Base-by-base conservation (phyloP, 192 early-diverging fungal genomes). In the Polychytrium aggregatum region DNA sequence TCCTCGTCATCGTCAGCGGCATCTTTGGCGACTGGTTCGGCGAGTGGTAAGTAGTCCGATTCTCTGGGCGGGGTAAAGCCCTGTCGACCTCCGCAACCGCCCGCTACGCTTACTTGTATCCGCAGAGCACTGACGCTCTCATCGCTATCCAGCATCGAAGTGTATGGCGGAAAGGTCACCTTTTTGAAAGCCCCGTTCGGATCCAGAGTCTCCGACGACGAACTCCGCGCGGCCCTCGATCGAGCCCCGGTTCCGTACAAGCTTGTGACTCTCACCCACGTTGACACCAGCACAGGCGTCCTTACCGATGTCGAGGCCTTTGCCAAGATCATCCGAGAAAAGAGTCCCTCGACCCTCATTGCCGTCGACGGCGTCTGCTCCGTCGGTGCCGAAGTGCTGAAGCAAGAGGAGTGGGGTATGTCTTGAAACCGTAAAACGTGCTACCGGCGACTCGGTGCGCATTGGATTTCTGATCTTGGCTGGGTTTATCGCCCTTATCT, bases 21-120 rank as follows among this genome's bases (percentile, higher is more conserved):
- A 87, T 91, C 69, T 98, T 98, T 81, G 91, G 91, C 41, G 90
- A 93, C 68, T 84, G 86, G 57, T 86, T 97, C 50, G 88, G 78
- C 38, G 88, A 87, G 53, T 95, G 91, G 82, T 84, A 68, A 53
- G 63, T 52, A 17, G 24, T 4, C n/a, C n/a, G n/a, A n/a, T n/a
- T n/a, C n/a, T n/a, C n/a, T n/a, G n/a, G n/a, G n/a, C n/a, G n/a
- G n/a, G n/a, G n/a, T n/a, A n/a, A n/a, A n/a, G n/a, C 54, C 13
- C 41, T 43, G 34, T 24, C 6, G 25, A 8, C 26, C 20, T 8
- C 36, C 37, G 28, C 37, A 37, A 26, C 31, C 37, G 16, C 17
- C 26, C 14, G 16, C 5, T 48, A 34, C 47, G 22, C 48, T 38
- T 22, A 27, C 41, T 22, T 22, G 18, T 44, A 20, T 3, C 42